Percentiles rank a stretch among this genome's conserved stretches.
These are phyloP conservation scores for Russula abietina DNA, from an alignment of 768 basidiomycete genomes.

Conservation along the genomic window DNA sequence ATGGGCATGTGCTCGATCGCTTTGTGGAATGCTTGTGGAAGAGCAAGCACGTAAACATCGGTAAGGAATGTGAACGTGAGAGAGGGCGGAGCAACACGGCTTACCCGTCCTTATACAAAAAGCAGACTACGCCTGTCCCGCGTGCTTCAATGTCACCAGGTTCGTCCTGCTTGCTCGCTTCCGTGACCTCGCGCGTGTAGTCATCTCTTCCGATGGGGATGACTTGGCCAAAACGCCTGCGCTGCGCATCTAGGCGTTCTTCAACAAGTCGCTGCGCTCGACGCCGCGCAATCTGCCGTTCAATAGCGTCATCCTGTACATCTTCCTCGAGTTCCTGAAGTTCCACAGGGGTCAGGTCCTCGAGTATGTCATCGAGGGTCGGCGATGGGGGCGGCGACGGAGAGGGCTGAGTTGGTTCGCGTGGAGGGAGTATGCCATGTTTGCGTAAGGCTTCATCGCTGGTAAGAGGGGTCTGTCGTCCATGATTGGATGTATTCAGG, in stretches of 20 bases:
- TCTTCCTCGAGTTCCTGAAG: constrained; percentile 69
- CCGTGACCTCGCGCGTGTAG: constrained; percentile 92
- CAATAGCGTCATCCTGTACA: constrained; percentile 65
- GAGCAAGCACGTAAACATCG: neutral
- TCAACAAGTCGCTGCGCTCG: constrained; percentile 59
- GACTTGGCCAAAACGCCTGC: constrained; percentile 73
- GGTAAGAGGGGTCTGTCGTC: constrained; percentile 18
- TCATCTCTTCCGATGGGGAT: constrained; percentile 89
- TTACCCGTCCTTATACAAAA: constrained; percentile 93
- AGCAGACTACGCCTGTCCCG: constrained; percentile 91
- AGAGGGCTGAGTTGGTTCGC: constrained; percentile 56
- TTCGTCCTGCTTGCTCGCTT: constrained; percentile 71
- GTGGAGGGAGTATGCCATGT: constrained; percentile 83
- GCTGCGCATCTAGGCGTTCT: constrained; percentile 49
- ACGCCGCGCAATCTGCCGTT: constrained; percentile 63
- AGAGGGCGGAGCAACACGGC: constrained; percentile 29
- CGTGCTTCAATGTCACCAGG: constrained; percentile 55
- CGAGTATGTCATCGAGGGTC: constrained; percentile 58
- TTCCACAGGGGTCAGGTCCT: constrained; percentile 56
- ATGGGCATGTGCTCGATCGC: constrained; percentile 68
- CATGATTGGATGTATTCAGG: constrained; percentile 1
- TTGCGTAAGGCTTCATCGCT: constrained; percentile 94
- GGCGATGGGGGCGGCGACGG: constrained; percentile 83
- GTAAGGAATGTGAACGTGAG: neutral
- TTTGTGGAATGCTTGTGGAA: constrained; percentile 67